Evolutionary conservation across 2,329 filamentous ascomycete species (phyloP), one percentile per base, ranked within the genome.

Genomic region (Nemania abortiva): DNA sequence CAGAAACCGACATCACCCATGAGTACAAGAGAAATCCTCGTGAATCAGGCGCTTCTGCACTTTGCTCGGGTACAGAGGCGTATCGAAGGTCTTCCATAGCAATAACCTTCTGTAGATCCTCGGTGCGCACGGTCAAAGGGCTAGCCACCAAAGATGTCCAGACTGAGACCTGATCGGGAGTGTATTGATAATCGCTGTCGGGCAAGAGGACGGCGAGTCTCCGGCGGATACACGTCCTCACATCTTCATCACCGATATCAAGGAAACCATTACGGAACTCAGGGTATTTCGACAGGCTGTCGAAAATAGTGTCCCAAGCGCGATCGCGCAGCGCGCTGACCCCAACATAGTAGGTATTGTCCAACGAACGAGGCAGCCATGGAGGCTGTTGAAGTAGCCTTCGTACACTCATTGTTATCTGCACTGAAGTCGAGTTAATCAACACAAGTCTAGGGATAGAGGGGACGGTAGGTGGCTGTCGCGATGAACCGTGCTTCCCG

Each of bases 191-290:
- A 6, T 68, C 20, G 6, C 31, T 27, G 9, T 55, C 39, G 3
- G 60, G 60, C 20, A 68, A 60, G 18, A 68, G 65, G 10, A 24
- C 55, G 49, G 34, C 54, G 11, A 68, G 60, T 31, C 49, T 60
- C 15, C n/a, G 1, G 24, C 39, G 37, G 31, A 65, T 37, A 24
- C 31, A n/a, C 6, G 5, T 7, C 18, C 47, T 42, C 18, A 31
- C n/a, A 1, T 63, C 49, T 20, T n/a, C 2, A 66, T 65, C 66
- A 59, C 11, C 10, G 22, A 49, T 31, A 3, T 6, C 37, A 50
- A 34, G 18, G 20, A 10, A 1, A 3, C 18, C 45, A 34, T 22
- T 22, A 34, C 39, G 7, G 18, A 60, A n/a, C 13, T 49, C 55
- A 11, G 47, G 29, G 29, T 42, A 27, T 29, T 50, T 59, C 3